Base-by-base conservation (phyloP, 441 rosid genomes). In the Bruguiera hainesii region DNA sequence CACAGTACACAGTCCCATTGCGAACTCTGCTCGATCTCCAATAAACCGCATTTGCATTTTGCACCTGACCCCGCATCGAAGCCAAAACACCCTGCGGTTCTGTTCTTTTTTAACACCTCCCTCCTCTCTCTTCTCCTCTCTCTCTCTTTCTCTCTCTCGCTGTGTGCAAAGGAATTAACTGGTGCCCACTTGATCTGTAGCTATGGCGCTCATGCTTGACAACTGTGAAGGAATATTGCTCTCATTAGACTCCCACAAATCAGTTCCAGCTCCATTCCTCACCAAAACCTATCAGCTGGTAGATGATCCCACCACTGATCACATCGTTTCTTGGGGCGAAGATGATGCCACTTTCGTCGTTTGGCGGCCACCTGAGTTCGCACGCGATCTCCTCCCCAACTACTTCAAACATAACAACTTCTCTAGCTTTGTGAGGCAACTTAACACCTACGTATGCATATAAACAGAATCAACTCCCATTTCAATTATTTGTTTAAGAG, bases 341-440 rank as follows among this genome's bases (percentile, higher is more conserved):
- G 97, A 93, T 58, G 88, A 86, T 71, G 52, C 95, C 21, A 93
- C 95, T 67, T 93, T 93, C 56, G 83, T 91, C n/a, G 97, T 93
- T 51, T 93, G 98, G 97, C 71, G 97, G 20, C 96, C 97, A 0
- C 93, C 97, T 1, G 98, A 90, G 82, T 93, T 93, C 52, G 91
- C 97, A 42, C 85, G 96, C 23, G 96, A 93, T 72, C 91, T 93
- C 11, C 95, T 93, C 5, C 98, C 98, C n/a, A 93, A 89, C 76
- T 93, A 89, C 83, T 93, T 93, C 83, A 90, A 93, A 79, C 97
- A 93, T 74, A 93, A 90, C 74, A 93, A 90, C 80, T 93, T 93
- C 87, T 92, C 98, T 52, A 87, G 94, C 78, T 93, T 93, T 63
- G 98, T 93, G 79, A 79, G 97, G 7, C 98, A 93, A 55, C 97